Base-by-base conservation (phyloP, 352 stramenopile genomes). In the Phytophthora sojae region DNA sequence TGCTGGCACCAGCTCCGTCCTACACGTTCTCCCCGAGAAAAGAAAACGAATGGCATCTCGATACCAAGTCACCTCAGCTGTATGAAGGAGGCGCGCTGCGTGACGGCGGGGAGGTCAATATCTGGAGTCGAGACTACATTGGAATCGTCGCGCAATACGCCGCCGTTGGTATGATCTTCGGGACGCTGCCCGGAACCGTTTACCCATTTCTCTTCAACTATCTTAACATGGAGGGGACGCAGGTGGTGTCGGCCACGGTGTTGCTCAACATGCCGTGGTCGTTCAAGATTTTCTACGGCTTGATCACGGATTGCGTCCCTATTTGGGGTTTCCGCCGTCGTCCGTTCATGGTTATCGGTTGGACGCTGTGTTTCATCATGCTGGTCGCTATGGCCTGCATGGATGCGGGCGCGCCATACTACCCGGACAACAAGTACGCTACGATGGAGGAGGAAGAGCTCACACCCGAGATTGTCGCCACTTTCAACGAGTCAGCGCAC, bases 271-370 rank as follows among this genome's bases (percentile, higher is more conserved):
- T 89, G 63, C 77, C 79, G 0, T 89, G 81, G 81, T 84, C 76
- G 4, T 83, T 88, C 68, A 89, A 87, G 55, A 50, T 82, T 6
- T 79, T 89, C 54, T 84, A 81, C 61, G 80, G 79, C 25, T 73
- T 89, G 62, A 39, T 83, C 4, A 82, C 79, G 3, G 81, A 89
- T 39, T 85, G 75, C 42, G 39, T 83, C 11, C 80, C 81, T 9
- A 85, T 89, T 52, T 54, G 57, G n/a, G 82, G 82, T 14, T 86
- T 82, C 57, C 66, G 82, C 30, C 79, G 82, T 59, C 80, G 80
- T 52, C 79, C 82, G 8, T 89, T 76, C 66, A 87, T 89, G 73
- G 67, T 88, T 15, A 69, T 89, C 19, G 79, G 82, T 4, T 89
- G 79, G 82, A 56, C 52, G 0, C 19, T 86, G 0, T 87, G 69